A percentile compares a stretch with the other conserved stretches of the same genome.
Conservation (phyloP, 305 asterid genomes). For the Fraxinus velutina region DNA sequence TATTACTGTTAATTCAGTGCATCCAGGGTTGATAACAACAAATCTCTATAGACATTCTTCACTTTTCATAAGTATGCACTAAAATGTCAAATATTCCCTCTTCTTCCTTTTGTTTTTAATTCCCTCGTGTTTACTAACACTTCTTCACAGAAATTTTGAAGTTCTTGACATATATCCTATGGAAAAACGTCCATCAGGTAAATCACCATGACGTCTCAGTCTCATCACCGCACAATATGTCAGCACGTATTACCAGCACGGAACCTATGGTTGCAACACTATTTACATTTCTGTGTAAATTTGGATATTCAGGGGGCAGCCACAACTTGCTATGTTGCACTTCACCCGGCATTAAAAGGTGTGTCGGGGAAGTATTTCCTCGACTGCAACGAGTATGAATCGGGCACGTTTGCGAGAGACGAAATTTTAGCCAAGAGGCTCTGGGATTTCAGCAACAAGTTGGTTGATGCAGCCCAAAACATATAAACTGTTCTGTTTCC, state of each 20-base stretch:
- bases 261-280: not conserved
- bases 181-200: conserved; percentile 90
- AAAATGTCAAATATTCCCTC: not conserved
- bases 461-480: conserved; percentile 44
- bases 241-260: not conserved
- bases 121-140: not conserved
- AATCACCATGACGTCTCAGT: conserved; percentile 25
- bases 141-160: conserved; percentile 44
- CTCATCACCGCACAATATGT: not conserved
- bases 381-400: conserved; percentile 62
- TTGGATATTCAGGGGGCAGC: conserved; percentile 68
- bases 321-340: conserved; percentile 81
- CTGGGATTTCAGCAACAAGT: conserved; percentile 76
- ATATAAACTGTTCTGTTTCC: conserved; percentile 18
- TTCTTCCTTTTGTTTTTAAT: not conserved
- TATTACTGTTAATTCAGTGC: conserved; percentile 36
- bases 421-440: conserved; percentile 52
- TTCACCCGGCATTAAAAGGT: conserved; percentile 64
- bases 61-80: conserved; percentile 43
- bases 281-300: not conserved
- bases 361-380: conserved; percentile 66
- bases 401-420: conserved; percentile 43
- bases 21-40: conserved; percentile 57
- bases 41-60: conserved; percentile 57
- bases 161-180: conserved; percentile 50